Base-by-base conservation (phyloP, 495 filamentous ascomycete genomes). In the Penicillium soppii region DNA sequence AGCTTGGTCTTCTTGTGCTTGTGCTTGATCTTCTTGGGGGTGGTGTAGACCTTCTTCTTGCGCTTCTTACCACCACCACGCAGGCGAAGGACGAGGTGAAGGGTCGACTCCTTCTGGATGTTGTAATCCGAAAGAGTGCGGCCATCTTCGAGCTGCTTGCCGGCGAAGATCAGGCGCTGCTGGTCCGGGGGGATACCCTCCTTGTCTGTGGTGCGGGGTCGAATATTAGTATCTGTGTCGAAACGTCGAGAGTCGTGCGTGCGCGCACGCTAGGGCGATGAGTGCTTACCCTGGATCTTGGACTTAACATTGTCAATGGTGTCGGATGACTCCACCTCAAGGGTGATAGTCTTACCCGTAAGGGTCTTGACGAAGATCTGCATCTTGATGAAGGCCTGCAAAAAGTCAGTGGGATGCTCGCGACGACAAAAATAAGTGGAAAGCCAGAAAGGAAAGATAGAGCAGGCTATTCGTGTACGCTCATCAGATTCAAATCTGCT, bases 21-120 rank as follows among this genome's bases (percentile, higher is more conserved):
- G 82, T 98, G 94, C 92, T 98, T 98, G 88, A 98, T 98, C 89
- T 98, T 98, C 92, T 98, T 98, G 70, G 94, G 94, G 63, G 95
- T 98, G 68, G 89, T 97, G 85, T 98, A 98, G 52, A 98, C 94
- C 91, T 98, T 98, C 92, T 98, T 98, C 89, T 98, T 98, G 65
- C 94, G 81, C 90, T 98, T 98, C 90, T 98, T 98, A 68, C 77
- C 90, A 68, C 79, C 82, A 77, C 94, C 94, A 83, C 94, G 95
- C 52, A 99, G 91, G 71, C 95, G 91, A 57, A 99, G 87, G 60
- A 99, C 95, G 58, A 97, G 82, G 79, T 99, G 94, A 56, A 99
- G 91, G 69, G 94, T 99, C 58, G 88, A 92, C 85, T 99, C 94
- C 85, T 99, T 99, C 86, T 99, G 94, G 82, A 99, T 99, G 85